Conservation (phyloP, 73 alveolate species). For the Paramecium primaurelia region DNA sequence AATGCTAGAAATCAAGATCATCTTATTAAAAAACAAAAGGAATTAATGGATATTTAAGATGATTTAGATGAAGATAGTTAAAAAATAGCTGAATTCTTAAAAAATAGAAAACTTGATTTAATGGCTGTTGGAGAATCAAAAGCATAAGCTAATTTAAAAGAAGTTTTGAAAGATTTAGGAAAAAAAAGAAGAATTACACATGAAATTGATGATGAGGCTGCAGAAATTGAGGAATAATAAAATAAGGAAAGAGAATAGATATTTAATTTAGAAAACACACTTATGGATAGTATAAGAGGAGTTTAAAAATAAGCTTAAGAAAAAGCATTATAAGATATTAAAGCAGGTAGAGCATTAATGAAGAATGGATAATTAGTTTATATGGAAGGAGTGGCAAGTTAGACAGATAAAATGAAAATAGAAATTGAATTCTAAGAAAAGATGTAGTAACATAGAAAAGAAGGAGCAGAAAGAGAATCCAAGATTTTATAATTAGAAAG, state of each 20-base stretch:
- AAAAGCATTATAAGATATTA: slow-evolving; percentile 43
- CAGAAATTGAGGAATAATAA: slow-evolving; percentile 15
- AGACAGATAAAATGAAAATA: slow-evolving; percentile 6
- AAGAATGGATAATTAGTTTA: slow-evolving; percentile 41
- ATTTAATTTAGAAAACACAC: neutral
- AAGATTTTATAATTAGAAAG: slow-evolving; percentile 32
- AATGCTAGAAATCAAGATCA: slow-evolving; percentile 52
- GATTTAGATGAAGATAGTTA: slow-evolving; percentile 45
- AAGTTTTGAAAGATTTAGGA: slow-evolving; percentile 49
- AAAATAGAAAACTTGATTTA: slow-evolving; percentile 42
- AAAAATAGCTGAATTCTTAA: slow-evolving; percentile 33
- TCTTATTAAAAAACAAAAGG: slow-evolving; percentile 16
- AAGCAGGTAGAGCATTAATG: slow-evolving; percentile 27
- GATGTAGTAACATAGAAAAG: neutral
- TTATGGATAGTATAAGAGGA: slow-evolving; percentile 30
- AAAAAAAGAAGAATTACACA: slow-evolving; percentile 48
- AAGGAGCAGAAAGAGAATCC: neutral
- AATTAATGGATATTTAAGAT: slow-evolving; percentile 29
- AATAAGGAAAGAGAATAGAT: neutral
- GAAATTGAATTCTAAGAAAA: slow-evolving; percentile 16
- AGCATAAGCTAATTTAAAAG: slow-evolving; percentile 48
- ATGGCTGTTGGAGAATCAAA: slow-evolving; percentile 53
- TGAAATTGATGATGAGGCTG: slow-evolving; percentile 44
- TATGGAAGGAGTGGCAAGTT: neutral
- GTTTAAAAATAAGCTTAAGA: slow-evolving; percentile 8